Evolutionary conservation across 192 early-diverging fungal genomes (phyloP), one percentile per base, ranked within the genome.

Genomic region (Umbelopsis sp.): DNA sequence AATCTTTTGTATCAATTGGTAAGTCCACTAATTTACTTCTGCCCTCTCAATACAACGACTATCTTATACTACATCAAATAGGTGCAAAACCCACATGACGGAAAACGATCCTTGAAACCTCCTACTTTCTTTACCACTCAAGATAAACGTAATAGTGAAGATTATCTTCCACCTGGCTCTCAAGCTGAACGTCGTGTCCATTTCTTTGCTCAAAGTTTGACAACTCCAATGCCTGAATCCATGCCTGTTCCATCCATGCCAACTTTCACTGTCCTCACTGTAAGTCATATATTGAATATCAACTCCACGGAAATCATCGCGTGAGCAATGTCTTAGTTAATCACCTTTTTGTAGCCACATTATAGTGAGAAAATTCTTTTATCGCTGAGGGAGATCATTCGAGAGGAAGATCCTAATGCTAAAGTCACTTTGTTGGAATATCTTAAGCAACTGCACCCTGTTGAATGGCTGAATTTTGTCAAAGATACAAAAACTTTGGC

Each of bases 381-480:
- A 69, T 90, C 90, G 15, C 80, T 95, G 47, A 82, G 89, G 37
- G 93, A 95, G 80, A 93, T 95, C 50, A 93, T 95, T 50, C 81
- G 90, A 58, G 91, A 93, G 73, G 90, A 91, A 69, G 91, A 95
- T 72, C 84, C 90, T 74, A 89, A 89, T 74, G 90, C 89, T 35
- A 87, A 89, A 2, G 85, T 95, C 12, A 95, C 92, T 10, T 73
- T 94, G 37, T 81, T 95, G 35, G 93, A 95, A 76, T 94, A 93
- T 55, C 76, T 92, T 46, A 91, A 93, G 74, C 88, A 91, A 13
- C 81, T 92, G 46, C 90, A 94, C 68, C 81, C 90, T 3, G 87
- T 89, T 50, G 94, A 95, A 78, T 95, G 94, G 94, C 91, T 93
- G 49, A 95, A 95, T 80, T 95, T 94, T 82, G 94, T 93, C 64